Evolutionary conservation across 2,329 filamentous ascomycete genomes (phyloP).

Genomic region (Neocucurbitaria cava): DNA sequence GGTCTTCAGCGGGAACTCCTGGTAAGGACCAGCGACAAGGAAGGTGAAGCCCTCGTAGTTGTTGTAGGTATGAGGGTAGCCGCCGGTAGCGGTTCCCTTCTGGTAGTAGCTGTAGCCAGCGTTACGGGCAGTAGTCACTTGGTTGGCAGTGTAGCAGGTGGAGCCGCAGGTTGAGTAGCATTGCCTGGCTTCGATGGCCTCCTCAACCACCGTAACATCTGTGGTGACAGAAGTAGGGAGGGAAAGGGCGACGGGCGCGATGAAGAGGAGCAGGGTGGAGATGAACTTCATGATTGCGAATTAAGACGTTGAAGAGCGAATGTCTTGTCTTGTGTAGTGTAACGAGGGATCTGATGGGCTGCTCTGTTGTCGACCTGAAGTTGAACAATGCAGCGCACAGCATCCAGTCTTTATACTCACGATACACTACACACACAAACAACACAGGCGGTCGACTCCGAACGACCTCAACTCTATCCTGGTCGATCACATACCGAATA

Average conservation of each 20-base stretch:
- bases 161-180: constrained; percentile 62
- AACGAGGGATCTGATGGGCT: constrained; percentile 12
- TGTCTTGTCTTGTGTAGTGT: constrained; percentile 7
- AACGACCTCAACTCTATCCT: constrained; percentile 7
- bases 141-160: constrained; percentile 58
- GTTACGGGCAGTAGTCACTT: constrained; percentile 59
- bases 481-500: constrained; percentile 21
- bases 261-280: constrained; percentile 21
- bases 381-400: background rate
- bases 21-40: constrained; percentile 63
- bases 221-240: constrained; percentile 24
- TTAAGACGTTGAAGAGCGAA: constrained; percentile 11
- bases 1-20: constrained; percentile 67
- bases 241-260: constrained; percentile 24
- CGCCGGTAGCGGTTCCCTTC: constrained; percentile 46
- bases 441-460: constrained; percentile 31
- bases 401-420: constrained; percentile 10
- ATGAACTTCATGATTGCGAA: constrained; percentile 27
- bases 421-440: background rate
- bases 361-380: constrained; percentile 8
- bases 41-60: constrained; percentile 70
- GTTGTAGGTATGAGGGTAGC: constrained; percentile 67
- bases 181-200: constrained; percentile 46
- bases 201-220: constrained; percentile 12
- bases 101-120: constrained; percentile 61